phyloP scores from a whole-genome alignment of 495 filamentous ascomycete species.

The Hypoxylon perforatum region DNA sequence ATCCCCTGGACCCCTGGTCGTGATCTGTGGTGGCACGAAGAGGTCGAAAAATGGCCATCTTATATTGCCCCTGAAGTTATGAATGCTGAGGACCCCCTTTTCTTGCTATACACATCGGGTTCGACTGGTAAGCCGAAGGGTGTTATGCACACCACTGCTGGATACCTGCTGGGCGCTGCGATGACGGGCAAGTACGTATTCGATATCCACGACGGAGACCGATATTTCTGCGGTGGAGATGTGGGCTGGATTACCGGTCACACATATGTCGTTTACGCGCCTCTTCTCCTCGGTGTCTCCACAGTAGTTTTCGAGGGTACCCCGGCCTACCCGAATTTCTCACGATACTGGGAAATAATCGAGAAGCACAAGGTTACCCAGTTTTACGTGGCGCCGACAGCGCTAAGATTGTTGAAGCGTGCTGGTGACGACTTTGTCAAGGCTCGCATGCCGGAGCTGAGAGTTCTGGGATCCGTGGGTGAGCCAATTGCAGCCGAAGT shows the following conservation, averaged over 20 bases:
- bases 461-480: slow-evolving; percentile 95
- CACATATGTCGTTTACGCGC: slow-evolving; percentile 98
- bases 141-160: slow-evolving; percentile 97
- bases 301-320: slow-evolving; percentile 99
- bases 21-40: slow-evolving; percentile 98
- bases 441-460: slow-evolving; percentile 86
- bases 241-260: slow-evolving; percentile 99
- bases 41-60: slow-evolving; percentile 92
- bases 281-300: slow-evolving; percentile 88
- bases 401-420: slow-evolving; percentile 90
- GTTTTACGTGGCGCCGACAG: slow-evolving; percentile 98
- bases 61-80: slow-evolving; percentile 90
- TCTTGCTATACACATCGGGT: slow-evolving; percentile 97
- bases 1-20: slow-evolving; percentile 89
- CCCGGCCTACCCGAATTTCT: slow-evolving; percentile 96
- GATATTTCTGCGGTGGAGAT: slow-evolving; percentile 97
- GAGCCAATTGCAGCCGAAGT: slow-evolving; percentile 98
- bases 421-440: slow-evolving; percentile 93
- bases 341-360: slow-evolving; percentile 98
- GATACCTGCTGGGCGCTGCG: slow-evolving; percentile 92
- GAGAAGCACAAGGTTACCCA: slow-evolving; percentile 94
- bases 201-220: slow-evolving; percentile 93
- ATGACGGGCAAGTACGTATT: slow-evolving; percentile 98
- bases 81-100: slow-evolving; percentile 94
- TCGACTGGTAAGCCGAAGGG: slow-evolving; percentile 99